Conservation (phyloP, 495 filamentous ascomycete species). For the Penicillium maclennaniae region DNA sequence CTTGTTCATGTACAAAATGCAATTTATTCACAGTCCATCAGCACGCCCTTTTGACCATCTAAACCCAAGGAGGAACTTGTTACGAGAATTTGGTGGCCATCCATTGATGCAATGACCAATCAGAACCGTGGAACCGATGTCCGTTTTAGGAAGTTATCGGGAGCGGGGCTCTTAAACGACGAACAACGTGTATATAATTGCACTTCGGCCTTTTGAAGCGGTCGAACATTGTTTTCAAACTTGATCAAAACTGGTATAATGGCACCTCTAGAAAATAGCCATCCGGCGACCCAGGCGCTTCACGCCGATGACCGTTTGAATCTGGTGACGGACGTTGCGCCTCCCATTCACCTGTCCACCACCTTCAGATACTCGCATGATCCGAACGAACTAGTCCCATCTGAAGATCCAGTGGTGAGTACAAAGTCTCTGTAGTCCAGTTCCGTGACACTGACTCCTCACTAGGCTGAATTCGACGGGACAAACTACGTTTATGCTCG, state of each 20-base stretch:
- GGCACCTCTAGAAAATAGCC: slow-evolving; percentile 11
- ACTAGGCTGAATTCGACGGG: slow-evolving; percentile 27
- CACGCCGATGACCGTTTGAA: slow-evolving; percentile 78
- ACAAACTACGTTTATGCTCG: slow-evolving; percentile 66
- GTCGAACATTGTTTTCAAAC: not conserved
- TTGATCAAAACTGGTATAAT: slow-evolving; percentile 2
- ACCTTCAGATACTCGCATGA: slow-evolving; percentile 71
- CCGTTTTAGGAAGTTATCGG: slow-evolving; percentile 27
- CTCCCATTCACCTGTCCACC: slow-evolving; percentile 77
- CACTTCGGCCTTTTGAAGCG: not conserved
- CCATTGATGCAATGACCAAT: not conserved
- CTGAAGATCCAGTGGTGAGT: slow-evolving; percentile 30
- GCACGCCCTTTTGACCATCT: slow-evolving; percentile 2
- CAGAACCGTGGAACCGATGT: not conserved
- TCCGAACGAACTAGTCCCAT: slow-evolving; percentile 53
- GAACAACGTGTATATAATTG: not conserved
- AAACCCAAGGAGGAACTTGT: not conserved
- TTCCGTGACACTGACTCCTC: not conserved
- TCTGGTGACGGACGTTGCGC: slow-evolving; percentile 65
- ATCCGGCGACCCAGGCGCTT: slow-evolving; percentile 35
- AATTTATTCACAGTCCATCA: not conserved
- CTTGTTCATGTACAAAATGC: not conserved
- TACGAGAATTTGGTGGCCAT: not conserved
- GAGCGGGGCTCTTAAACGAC: slow-evolving; percentile 13
- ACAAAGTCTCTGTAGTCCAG: too few species aligned